A percentile compares a stretch with the other conserved stretches of the same genome.
Conservation (phyloP, 345 rosid species). For the Aquilaria malaccensis region DNA sequence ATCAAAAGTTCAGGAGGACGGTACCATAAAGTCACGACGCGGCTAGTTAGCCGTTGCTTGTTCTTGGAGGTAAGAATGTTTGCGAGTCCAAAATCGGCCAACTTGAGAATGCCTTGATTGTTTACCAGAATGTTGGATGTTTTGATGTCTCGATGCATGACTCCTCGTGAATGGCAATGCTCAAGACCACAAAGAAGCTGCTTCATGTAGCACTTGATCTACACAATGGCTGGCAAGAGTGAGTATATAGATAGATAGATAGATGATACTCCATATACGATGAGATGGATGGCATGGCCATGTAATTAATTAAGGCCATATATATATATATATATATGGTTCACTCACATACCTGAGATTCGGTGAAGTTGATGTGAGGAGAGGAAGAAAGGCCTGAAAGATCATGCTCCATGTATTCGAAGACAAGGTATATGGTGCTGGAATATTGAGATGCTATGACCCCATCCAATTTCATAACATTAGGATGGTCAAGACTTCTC, state of each 20-base stretch:
- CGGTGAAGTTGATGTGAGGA: constrained; percentile 49
- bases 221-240: constrained; percentile 1
- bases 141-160: constrained; percentile 73
- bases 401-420: constrained; percentile 87
- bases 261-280: too few species aligned
- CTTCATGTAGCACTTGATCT: constrained; percentile 77
- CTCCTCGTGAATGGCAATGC: constrained; percentile 65
- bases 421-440: constrained; percentile 58
- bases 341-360: constrained; percentile 37
- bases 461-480: constrained; percentile 65
- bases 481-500: constrained; percentile 74
- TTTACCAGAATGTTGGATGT: constrained; percentile 69
- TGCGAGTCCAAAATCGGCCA: constrained; percentile 76
- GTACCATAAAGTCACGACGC: constrained; percentile 80
- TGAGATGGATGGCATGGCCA: too few species aligned
- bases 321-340: too few species aligned
- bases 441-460: constrained; percentile 61
- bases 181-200: constrained; percentile 62
- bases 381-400: constrained; percentile 59
- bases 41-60: constrained; percentile 56
- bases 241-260: too few species aligned
- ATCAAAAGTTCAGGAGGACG: constrained; percentile 82
- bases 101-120: constrained; percentile 61
- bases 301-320: too few species aligned
- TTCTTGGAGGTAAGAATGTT: constrained; percentile 40